Evolutionary conservation across 169 alveolate species (phyloP), one percentile per base, ranked within the genome.

Genomic region (Cryptosporidium muris): DNA sequence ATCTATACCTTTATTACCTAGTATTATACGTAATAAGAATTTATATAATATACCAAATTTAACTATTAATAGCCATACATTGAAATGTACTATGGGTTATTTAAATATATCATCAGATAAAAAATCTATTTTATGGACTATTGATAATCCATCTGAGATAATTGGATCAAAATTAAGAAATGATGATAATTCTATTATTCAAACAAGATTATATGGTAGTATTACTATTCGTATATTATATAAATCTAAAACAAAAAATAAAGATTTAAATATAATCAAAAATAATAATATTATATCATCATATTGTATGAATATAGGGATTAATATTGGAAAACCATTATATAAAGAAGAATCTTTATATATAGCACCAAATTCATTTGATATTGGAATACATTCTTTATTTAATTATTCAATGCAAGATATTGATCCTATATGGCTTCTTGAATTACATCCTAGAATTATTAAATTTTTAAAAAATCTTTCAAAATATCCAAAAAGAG

Each of bases 381-480:
- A 52, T 6, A 45, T 11, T 2, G 82, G 82, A 14, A 51, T 67
- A 5, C 82, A 67, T 11, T 48, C 82, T 12, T 14, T 67, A 8
- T 63, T 67, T 36, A 67, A 67, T 25, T 54, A 63, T 53, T 65
- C 66, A 25, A 34, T 67, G 1, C 34, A 53, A 43, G 82, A 67
- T n/a, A n/a, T 67, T 40, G 66, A 67, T 43, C 82, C 82, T 37
- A 53, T 67, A 11, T 53, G 65, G 82, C 2, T 67, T 40, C 40
- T 67, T 4, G 82, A 67, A 12, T 53, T 67, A 4, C 82, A 67
- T 12, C 82, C 82, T 12, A 67, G 54, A 67, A 67, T 67, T 38
- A 53, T 54, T 34, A 25, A 51, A 25, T 53, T 51, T 34, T n/a
- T 65, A n/a, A 65, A 67, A 12, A 34, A 34, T 5, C 25, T 51